phyloP scores from a whole-genome alignment of 768 basidiomycete genomes.

The Hemileccinum impolitum region DNA sequence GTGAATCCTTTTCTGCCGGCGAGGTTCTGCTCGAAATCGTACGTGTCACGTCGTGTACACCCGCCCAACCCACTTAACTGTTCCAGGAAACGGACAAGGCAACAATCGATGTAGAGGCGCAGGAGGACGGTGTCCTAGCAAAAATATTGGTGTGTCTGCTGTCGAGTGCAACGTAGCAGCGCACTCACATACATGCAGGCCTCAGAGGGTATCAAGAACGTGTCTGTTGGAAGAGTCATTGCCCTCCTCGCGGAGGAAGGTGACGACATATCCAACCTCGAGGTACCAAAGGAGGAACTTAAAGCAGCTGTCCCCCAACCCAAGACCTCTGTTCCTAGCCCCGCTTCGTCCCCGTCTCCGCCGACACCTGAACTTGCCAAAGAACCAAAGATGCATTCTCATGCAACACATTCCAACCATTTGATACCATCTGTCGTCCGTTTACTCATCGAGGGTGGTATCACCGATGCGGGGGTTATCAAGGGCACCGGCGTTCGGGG shows the following conservation, averaged over 20 bases:
- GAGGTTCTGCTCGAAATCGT: conserved; percentile 92
- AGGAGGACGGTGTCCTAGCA: conserved; percentile 92
- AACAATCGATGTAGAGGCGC: conserved; percentile 97
- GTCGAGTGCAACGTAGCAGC: neutral
- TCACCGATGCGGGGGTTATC: conserved; percentile 62
- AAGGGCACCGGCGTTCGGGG: conserved; percentile 88
- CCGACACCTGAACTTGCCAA: conserved; percentile 22
- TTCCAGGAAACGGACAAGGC: conserved; percentile 89
- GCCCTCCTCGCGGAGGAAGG: conserved; percentile 94
- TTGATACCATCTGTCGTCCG: conserved; percentile 91
- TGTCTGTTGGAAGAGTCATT: conserved; percentile 85
- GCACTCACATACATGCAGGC: conserved; percentile 38
- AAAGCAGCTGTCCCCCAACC: conserved; percentile 16
- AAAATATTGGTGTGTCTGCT: conserved; percentile 76
- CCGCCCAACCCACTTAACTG: neutral
- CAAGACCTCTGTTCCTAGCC: conserved; percentile 21
- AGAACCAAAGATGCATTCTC: conserved; percentile 33
- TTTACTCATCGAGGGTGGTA: conserved; percentile 55
- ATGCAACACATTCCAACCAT: conserved; percentile 56
- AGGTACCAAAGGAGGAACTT: conserved; percentile 48
- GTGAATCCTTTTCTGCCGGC: conserved; percentile 74
- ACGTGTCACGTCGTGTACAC: conserved; percentile 27
- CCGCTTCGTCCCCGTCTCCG: conserved; percentile 17
- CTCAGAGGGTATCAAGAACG: conserved; percentile 76
- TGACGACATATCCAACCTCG: conserved; percentile 86